These are phyloP conservation scores for Marasmius tenuissimus DNA, from an alignment of 1,284 basidiomycete genomes.

Conservation along the genomic window DNA sequence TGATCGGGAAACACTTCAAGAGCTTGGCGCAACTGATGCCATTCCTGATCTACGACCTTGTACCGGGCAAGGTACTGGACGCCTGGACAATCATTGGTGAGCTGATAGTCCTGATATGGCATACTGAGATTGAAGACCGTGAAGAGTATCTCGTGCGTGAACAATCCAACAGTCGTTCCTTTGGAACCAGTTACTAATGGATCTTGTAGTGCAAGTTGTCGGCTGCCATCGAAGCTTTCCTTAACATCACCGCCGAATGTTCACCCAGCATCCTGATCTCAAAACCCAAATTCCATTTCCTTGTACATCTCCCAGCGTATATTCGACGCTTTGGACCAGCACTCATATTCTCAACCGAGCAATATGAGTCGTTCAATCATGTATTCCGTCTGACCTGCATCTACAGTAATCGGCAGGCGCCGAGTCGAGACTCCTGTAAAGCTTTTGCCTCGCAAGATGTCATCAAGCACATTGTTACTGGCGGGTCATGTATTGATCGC, in stretches of 20 bases:
- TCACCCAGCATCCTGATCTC: conserved; percentile 16
- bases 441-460: background rate
- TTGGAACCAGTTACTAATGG: too few relatives aligned
- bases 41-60: conserved; percentile 22
- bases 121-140: conserved; percentile 21
- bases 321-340: conserved; percentile 23
- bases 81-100: conserved; percentile 14
- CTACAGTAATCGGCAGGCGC: conserved; percentile 18
- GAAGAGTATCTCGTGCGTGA: conserved; percentile 12
- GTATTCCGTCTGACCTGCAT: conserved; percentile 14
- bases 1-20: conserved; percentile 30
- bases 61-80: conserved; percentile 11
- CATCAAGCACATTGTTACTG: background rate
- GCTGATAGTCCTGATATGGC: conserved; percentile 21
- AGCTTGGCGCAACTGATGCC: conserved; percentile 21
- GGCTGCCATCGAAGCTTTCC: conserved; percentile 17
- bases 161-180: too few relatives aligned
- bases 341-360: conserved; percentile 13
- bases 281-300: conserved; percentile 23
- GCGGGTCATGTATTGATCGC: background rate
- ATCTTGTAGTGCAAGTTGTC: too few relatives aligned
- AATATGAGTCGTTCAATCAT: conserved; percentile 18
- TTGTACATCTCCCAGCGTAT: conserved; percentile 18
- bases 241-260: conserved; percentile 12
- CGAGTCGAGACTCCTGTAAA: conserved; percentile 13